These are phyloP conservation scores for Boletus sp. DNA, from an alignment of 768 basidiomycete species.

Conservation along the genomic window DNA sequence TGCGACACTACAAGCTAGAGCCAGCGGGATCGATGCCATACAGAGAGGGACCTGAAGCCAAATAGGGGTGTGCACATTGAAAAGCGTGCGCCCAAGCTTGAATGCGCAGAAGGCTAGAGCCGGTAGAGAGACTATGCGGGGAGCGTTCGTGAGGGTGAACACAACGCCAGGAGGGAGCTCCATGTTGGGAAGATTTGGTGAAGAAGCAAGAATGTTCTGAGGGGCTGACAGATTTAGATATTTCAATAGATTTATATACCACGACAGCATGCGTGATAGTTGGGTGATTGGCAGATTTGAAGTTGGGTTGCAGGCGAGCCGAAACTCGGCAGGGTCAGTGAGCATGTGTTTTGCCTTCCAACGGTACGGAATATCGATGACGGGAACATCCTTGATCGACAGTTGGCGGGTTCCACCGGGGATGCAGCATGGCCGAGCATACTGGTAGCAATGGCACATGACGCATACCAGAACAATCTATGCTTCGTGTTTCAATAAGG, in stretches of 20 bases:
- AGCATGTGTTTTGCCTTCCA: background rate
- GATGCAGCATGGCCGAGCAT: background rate
- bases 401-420: background rate
- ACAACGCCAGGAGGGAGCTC: conserved; percentile 34
- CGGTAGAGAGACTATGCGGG: conserved; percentile 19
- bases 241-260: conserved; percentile 4
- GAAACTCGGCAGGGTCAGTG: too few species aligned
- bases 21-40: conserved; percentile 24
- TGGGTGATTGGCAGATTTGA: too few species aligned
- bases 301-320: too few species aligned
- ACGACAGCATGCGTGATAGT: conserved; percentile 4
- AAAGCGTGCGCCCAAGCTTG: conserved; percentile 8
- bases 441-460: background rate
- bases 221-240: background rate
- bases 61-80: conserved; percentile 2
- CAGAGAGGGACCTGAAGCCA: conserved; percentile 19
- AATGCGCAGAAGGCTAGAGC: conserved; percentile 14
- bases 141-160: conserved; percentile 26
- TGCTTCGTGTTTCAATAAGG: background rate
- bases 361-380: background rate
- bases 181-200: conserved; percentile 14
- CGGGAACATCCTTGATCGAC: background rate
- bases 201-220: background rate
- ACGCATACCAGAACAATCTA: background rate
- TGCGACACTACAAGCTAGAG: conserved; percentile 12